Conservation (phyloP, 2,329 filamentous ascomycete species). For the Ramularia endophylla region DNA sequence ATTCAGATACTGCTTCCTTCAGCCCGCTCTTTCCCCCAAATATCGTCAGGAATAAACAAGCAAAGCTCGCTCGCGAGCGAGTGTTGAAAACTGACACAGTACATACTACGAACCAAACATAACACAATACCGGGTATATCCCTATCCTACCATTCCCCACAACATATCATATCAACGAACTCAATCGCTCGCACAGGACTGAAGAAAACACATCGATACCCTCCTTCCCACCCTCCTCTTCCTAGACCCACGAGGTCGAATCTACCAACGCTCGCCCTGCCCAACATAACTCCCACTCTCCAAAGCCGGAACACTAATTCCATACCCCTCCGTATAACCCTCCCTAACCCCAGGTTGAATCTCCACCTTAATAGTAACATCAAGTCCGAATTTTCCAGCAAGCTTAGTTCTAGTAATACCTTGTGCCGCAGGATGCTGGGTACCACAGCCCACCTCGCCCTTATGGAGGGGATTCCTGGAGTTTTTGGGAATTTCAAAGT, state of each 20-base stretch:
- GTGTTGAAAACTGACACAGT: too few species aligned
- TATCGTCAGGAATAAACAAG: too few species aligned
- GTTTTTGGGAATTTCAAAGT: constrained; percentile 44
- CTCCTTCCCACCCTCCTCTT: neutral
- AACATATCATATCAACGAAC: too few species aligned
- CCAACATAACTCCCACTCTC: constrained; percentile 22
- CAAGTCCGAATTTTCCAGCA: constrained; percentile 40
- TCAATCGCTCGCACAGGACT: too few species aligned
- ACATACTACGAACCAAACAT: too few species aligned
- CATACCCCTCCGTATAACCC: constrained; percentile 46
- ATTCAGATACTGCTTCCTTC: too few species aligned
- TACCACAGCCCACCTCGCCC: constrained; percentile 75
- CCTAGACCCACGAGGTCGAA: constrained; percentile 4
- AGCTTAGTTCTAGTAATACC: constrained; percentile 39
- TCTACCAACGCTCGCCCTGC: constrained; percentile 26
- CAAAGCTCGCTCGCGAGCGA: too few species aligned
- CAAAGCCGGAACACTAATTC: constrained; percentile 43
- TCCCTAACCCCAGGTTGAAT: constrained; percentile 39
- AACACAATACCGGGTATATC: too few species aligned
- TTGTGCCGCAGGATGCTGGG: constrained; percentile 64
- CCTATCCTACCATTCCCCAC: too few species aligned
- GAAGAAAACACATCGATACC: too few species aligned
- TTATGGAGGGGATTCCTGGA: constrained; percentile 62
- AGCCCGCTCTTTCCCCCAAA: too few species aligned
- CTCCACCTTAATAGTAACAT: constrained; percentile 45